Base-by-base conservation (phyloP, 2,329 filamentous ascomycete species). In the Curvularia verruculosa region DNA sequence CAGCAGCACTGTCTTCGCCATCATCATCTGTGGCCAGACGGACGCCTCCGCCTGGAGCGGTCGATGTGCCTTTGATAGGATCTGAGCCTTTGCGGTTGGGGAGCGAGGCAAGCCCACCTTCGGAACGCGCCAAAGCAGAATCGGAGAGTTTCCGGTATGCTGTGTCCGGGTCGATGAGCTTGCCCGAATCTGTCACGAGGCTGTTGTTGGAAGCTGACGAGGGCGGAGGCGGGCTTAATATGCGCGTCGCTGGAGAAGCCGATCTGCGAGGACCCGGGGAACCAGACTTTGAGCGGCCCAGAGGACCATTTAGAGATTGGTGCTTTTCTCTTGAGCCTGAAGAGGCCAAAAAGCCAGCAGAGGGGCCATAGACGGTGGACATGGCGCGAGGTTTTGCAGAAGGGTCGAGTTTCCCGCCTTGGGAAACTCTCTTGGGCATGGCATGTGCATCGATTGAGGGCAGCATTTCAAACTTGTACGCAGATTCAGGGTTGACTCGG, bases 91-190 rank as follows among this genome's bases (percentile, higher is more conserved):
- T 88, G 49, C 85, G 83, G 60, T 63, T 71, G 13, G 59, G 65
- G 15, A 91, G 78, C 49, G 82, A 80, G 6, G 88, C 83, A 29
- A 94, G 77, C 49, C 81, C 84, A 26, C 89, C 87, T 18, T 85
- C 83, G 5, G 87, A 87, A 28, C 82, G 83, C 3, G 85, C 81
- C 41, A 93, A 77, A 49, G 88, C 87, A 10, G 88, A 88, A 70
- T 93, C 88, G 1, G 89, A 91, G 18, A 92, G 78, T 56, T 86
- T 84, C 49, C 87, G 83, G 70, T 92, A 91, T 3, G 89, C 88
- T 61, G 81, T 88, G 56, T 83, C 85, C 75, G 90, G 84, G 69
- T 92, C 88, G 49, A 92, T 78, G 1, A 84, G 73, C 45, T 84
- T 82, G 10, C 85, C 87, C 52, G 86, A 85, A 40, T 86, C 83